Evolutionary conservation across 805 yeast species (phyloP).

Genomic region (Spathaspora gorwiae): DNA sequence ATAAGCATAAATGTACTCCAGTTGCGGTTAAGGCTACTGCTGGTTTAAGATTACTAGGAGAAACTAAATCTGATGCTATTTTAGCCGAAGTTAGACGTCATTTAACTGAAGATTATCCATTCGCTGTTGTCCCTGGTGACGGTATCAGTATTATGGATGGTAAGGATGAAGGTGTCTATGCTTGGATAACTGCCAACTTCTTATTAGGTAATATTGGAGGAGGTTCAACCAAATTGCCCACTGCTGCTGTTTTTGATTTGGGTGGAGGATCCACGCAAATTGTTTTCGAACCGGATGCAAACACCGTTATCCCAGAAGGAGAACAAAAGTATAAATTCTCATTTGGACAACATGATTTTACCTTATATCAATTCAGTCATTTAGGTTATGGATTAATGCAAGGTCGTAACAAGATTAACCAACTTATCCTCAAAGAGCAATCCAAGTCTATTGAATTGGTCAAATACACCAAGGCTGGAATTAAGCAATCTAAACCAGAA

Average conservation of each 20-base stretch:
- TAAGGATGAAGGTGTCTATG: conserved; percentile 94
- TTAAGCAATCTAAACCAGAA: conserved; percentile 28
- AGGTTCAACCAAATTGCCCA: conserved; percentile 56
- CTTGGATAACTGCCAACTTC: conserved; percentile 97
- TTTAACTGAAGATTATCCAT: conserved; percentile 78
- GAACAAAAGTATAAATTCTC: conserved; percentile 78
- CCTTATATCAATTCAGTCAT: conserved; percentile 89
- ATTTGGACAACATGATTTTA: conserved; percentile 79
- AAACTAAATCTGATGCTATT: conserved; percentile 64
- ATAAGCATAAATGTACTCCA: conserved; percentile 77
- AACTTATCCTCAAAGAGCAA: conserved; percentile 53
- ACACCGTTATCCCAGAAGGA: conserved; percentile 74
- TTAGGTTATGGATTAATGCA: conserved; percentile 94
- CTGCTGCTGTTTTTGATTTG: conserved; percentile 95
- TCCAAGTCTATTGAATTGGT: conserved; percentile 23
- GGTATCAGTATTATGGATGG: conserved; percentile 95
- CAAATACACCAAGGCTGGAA: conserved; percentile 20
- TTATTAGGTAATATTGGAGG: conserved; percentile 89
- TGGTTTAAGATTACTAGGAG: conserved; percentile 84
- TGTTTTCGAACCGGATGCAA: conserved; percentile 90
- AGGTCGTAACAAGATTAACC: conserved; percentile 81
- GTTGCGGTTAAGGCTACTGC: conserved; percentile 98
- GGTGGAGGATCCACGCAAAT: conserved; percentile 99
- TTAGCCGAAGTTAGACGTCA: conserved; percentile 72
- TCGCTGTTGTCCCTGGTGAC: conserved; percentile 81